Conservation (phyloP, 2,329 filamentous ascomycete species). For the Fusarium marasasianum region DNA sequence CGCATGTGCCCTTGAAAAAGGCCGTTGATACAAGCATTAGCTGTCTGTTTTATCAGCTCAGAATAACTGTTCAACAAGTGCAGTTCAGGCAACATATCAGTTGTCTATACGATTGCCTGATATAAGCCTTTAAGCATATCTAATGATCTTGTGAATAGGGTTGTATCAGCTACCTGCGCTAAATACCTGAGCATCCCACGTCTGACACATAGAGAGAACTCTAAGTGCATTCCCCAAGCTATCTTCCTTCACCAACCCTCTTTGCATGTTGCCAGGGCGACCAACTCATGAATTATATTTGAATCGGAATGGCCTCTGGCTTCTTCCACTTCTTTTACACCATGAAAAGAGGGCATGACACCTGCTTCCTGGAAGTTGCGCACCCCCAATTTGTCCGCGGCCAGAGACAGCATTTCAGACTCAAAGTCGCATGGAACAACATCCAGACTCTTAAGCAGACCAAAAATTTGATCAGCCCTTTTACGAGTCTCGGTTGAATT, state of each 20-base stretch:
- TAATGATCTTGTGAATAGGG: no score
- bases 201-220: background rate
- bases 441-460: background rate
- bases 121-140: no score
- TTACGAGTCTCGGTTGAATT: rapidly evolving
- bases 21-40: no score
- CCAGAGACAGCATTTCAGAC: background rate
- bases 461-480: background rate
- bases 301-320: rapidly evolving
- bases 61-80: rapidly evolving
- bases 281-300: background rate
- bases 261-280: rapidly evolving
- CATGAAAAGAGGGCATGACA: rapidly evolving
- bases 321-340: rapidly evolving
- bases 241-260: rapidly evolving
- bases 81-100: no score
- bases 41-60: no score
- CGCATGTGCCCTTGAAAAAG: no score
- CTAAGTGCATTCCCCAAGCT: background rate
- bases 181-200: no score
- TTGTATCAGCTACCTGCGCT: no score
- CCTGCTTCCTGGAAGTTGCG: background rate
- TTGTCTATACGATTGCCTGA: no score
- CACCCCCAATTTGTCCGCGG: background rate
- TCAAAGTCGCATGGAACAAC: background rate